phyloP scores from a whole-genome alignment of 495 filamentous ascomycete genomes.

The Neurospora sp. region DNA sequence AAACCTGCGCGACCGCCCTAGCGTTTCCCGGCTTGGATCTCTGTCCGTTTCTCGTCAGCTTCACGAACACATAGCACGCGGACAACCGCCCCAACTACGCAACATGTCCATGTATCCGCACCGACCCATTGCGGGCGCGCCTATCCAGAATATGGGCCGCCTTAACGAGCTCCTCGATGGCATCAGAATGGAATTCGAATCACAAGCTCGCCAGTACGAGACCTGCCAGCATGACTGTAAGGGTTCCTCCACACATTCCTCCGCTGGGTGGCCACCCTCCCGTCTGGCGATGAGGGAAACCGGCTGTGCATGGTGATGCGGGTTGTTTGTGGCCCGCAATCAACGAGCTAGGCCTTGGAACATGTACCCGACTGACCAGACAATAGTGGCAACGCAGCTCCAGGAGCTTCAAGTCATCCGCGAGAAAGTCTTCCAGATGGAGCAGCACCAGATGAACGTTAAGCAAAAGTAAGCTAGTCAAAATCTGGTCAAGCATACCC shows the following conservation, averaged over 20 bases:
- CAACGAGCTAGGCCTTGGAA: not conserved
- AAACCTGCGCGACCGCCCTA: not conserved
- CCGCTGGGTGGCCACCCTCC: not conserved
- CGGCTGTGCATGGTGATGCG: not conserved
- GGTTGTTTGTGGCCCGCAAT: not conserved
- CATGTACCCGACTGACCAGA: not conserved
- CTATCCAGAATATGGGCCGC: constrained; percentile 45
- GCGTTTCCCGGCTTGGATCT: not conserved
- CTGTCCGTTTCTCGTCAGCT: not conserved
- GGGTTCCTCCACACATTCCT: constrained; percentile 24
- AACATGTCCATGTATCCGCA: constrained; percentile 82
- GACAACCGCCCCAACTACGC: not conserved
- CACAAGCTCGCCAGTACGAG: constrained; percentile 59
- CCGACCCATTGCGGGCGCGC: constrained; percentile 63
- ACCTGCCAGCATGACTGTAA: constrained; percentile 86
- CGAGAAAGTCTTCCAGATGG: constrained; percentile 80
- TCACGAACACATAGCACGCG: not conserved
- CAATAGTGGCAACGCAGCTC: constrained; percentile 69
- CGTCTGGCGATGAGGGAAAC: not conserved
- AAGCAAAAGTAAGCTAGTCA: constrained; percentile 68
- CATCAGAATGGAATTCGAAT: constrained; percentile 83
- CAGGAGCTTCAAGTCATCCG: constrained; percentile 89
- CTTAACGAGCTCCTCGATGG: constrained; percentile 85
- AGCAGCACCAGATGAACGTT: constrained; percentile 74
- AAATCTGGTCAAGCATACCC: not conserved